Evolutionary conservation across 1,139 yeast species (phyloP).

Genomic region (Lodderomyces pseudojiufengensis): DNA sequence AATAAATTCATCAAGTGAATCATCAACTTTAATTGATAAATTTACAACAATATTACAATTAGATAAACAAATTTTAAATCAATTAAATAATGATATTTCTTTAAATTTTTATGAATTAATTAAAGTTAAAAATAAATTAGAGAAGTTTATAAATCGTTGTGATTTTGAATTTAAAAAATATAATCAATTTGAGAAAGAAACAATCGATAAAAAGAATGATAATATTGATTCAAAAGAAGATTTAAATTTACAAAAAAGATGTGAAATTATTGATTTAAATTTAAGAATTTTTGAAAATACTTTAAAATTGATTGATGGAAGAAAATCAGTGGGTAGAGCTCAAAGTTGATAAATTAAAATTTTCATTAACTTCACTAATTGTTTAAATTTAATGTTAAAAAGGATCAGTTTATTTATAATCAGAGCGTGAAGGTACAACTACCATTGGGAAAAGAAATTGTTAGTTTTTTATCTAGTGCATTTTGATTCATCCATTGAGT

Average conservation of each 20-base stretch:
- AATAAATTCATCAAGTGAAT: conserved; percentile 21
- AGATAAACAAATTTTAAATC: conserved; percentile 31
- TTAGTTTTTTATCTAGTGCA: too few species aligned
- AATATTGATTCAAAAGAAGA: not conserved
- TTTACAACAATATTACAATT: conserved; percentile 44
- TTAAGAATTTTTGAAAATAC: conserved; percentile 45
- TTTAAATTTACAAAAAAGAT: conserved; percentile 33
- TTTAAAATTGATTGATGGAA: conserved; percentile 15
- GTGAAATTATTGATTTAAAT: conserved; percentile 45
- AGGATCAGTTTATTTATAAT: too few species aligned
- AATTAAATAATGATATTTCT: conserved; percentile 22
- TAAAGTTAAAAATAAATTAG: conserved; percentile 19
- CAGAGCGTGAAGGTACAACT: too few species aligned
- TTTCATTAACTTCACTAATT: too few species aligned
- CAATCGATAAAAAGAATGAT: not conserved
- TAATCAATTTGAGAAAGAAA: not conserved
- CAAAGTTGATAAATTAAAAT: too few species aligned
- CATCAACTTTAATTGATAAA: conserved; percentile 28
- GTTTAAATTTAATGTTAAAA: too few species aligned
- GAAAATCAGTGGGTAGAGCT: too few species aligned
- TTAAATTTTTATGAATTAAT: conserved; percentile 24
- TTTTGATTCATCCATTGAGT: too few species aligned
- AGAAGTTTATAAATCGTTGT: conserved; percentile 18
- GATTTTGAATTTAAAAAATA: conserved; percentile 18
- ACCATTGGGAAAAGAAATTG: too few species aligned